A percentile compares a stretch with the other conserved stretches of the same genome.
Evolutionary conservation across 495 filamentous ascomycete genomes (phyloP).

Genomic region (Xylaria cubensis): DNA sequence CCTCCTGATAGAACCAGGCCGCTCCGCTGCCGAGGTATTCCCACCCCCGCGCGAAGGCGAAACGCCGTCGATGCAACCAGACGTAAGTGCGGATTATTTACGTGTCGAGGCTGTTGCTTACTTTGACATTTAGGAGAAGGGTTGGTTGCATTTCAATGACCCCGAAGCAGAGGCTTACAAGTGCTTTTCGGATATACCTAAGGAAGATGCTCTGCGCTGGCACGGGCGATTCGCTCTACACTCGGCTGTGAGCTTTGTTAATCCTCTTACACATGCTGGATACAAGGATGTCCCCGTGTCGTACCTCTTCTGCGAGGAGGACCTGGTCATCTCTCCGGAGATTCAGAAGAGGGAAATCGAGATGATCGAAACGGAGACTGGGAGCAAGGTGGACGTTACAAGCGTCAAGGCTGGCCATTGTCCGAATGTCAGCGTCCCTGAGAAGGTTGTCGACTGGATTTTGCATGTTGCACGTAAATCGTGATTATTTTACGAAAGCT

Average conservation of each 20-base stretch:
- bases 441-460: constrained; percentile 36
- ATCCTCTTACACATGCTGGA: constrained; percentile 46
- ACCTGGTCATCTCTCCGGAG: constrained; percentile 45
- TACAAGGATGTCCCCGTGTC: constrained; percentile 56
- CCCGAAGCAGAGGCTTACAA: constrained; percentile 2
- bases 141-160: constrained; percentile 33
- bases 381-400: constrained; percentile 45
- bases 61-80: constrained; percentile 18
- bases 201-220: constrained; percentile 20
- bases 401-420: constrained; percentile 39
- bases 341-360: constrained; percentile 46
- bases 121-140: constrained; percentile 30
- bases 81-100: constrained; percentile 30
- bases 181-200: constrained; percentile 34
- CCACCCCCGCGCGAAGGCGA: constrained; percentile 12
- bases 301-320: constrained; percentile 56
- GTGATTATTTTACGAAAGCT: neutral
- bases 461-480: constrained; percentile 15
- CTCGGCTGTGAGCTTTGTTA: constrained; percentile 39
- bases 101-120: neutral
- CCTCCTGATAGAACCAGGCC: constrained; percentile 34
- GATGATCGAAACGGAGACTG: constrained; percentile 42
- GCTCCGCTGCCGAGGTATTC: constrained; percentile 15
- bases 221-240: constrained; percentile 31
- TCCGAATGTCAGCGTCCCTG: constrained; percentile 29